phyloP scores from a whole-genome alignment of 345 rosid genomes.

The Conringia planisiliqua region DNA sequence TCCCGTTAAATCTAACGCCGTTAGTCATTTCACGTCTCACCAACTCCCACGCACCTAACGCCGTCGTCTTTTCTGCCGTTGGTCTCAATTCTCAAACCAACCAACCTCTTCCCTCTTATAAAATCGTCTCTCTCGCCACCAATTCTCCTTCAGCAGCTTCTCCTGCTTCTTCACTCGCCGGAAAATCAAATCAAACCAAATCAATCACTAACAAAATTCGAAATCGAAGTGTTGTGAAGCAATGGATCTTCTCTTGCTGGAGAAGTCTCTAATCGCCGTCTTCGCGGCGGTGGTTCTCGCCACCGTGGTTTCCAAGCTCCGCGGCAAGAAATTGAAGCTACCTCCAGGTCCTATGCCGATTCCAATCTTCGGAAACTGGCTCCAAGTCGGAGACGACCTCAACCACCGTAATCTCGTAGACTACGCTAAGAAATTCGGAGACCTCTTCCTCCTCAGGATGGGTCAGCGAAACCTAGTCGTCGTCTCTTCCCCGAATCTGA shows the following conservation, averaged over 20 bases:
- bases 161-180: not conserved
- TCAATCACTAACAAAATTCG: not conserved
- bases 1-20: constrained; percentile 24
- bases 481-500: constrained; percentile 79
- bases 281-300: constrained; percentile 64
- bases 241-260: constrained; percentile 84
- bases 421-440: constrained; percentile 67
- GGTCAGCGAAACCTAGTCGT: constrained; percentile 90
- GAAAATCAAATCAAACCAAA: not conserved
- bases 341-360: constrained; percentile 92
- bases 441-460: constrained; percentile 72
- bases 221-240: constrained; percentile 2
- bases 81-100: constrained; percentile 25
- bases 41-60: constrained; percentile 28
- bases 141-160: constrained; percentile 24
- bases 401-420: constrained; percentile 90
- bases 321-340: constrained; percentile 78
- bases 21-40: constrained; percentile 3
- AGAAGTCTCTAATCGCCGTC: constrained; percentile 74
- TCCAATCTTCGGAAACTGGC: constrained; percentile 96
- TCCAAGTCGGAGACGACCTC: constrained; percentile 92
- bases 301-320: constrained; percentile 61
- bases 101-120: constrained; percentile 24
- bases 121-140: not conserved
- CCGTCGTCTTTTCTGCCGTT: constrained; percentile 20